Percentiles rank a stretch among this genome's conserved stretches.
Evolutionary conservation across 139 green algal species (phyloP).

Genomic region (Chlorella sp.): DNA sequence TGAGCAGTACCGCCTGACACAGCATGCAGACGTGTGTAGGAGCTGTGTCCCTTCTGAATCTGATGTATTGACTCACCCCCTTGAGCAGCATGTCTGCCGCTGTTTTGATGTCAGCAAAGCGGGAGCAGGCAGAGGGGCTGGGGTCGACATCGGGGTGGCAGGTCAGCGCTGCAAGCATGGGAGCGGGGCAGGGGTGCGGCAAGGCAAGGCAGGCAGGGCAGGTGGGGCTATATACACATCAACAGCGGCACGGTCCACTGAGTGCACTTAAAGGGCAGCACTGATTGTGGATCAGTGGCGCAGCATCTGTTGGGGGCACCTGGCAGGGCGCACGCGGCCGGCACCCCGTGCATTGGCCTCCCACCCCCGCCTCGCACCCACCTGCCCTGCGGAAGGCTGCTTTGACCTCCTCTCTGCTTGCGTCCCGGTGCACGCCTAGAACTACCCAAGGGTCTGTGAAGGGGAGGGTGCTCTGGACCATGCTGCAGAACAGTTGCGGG

Average conservation of each 20-base stretch:
- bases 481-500: background rate
- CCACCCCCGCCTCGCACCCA: background rate
- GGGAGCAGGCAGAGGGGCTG: background rate
- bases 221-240: background rate
- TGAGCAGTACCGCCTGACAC: background rate
- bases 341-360: background rate
- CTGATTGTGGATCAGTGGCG: background rate
- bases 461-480: background rate
- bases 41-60: background rate
- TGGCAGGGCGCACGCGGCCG: background rate
- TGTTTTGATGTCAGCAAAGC: slow-evolving; percentile 2
- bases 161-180: background rate
- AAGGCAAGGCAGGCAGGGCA: background rate
- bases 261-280: background rate
- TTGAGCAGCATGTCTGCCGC: slow-evolving; percentile 19
- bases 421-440: background rate
- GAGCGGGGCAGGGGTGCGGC: background rate
- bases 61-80: background rate
- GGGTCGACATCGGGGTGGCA: slow-evolving; percentile 14
- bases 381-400: slow-evolving; percentile 18
- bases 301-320: background rate
- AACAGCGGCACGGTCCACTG: background rate
- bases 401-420: slow-evolving; percentile 21
- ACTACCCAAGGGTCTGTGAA: slow-evolving; percentile 20
- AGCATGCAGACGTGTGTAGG: background rate